Evolutionary conservation across 2,329 filamentous ascomycete genomes (phyloP), one percentile per base, ranked within the genome.

Genomic region (Colletotrichum musicola): DNA sequence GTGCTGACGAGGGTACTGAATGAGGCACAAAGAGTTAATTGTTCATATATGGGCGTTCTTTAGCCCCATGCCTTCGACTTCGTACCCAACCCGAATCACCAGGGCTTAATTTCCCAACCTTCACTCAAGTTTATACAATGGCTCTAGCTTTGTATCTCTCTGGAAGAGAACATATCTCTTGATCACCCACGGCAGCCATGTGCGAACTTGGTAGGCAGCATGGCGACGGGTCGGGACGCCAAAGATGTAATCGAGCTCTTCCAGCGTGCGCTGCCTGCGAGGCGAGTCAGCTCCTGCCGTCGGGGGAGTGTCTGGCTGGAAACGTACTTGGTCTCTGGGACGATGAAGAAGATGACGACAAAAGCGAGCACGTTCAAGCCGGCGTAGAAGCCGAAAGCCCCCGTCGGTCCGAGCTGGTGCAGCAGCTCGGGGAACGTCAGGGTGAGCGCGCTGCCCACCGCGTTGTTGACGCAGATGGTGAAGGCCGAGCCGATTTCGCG

Each of bases 261-360:
- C 84, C 9, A 86, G 76, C 2, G 82, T 84, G 12, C 82, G 79
- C 72, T 85, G 86, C n/a, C 58, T 67, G 18, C 4, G 44, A 18
- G 4, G 20, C 6, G 6, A 13, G 40, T 68, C n/a, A 68, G 58
- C 7, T 4, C 6, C 6, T 2, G 7, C 4, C 22, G n/a, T 30
- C 3, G 14, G 2, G 16, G 14, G 3, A 5, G 30, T 35, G 30
- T 35, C 30, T 16, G 13, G 12, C 18, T 6, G 9, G 14, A 7
- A 27, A 64, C 64, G 44, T 68, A 75, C 77, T 86, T 88, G 4
- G 86, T 88, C 74, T 88, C 86, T 1, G 85, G 86, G 0, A 88
- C 78, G 75, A 85, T 87, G 47, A 91, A 80, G 80, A 90, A 90
- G 71, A 92, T 91, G 81, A 92, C 86, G 25, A 88, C 66, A 16